These are phyloP conservation scores for Populus euphratica DNA, from an alignment of 345 rosid genomes.

Conservation along the genomic window DNA sequence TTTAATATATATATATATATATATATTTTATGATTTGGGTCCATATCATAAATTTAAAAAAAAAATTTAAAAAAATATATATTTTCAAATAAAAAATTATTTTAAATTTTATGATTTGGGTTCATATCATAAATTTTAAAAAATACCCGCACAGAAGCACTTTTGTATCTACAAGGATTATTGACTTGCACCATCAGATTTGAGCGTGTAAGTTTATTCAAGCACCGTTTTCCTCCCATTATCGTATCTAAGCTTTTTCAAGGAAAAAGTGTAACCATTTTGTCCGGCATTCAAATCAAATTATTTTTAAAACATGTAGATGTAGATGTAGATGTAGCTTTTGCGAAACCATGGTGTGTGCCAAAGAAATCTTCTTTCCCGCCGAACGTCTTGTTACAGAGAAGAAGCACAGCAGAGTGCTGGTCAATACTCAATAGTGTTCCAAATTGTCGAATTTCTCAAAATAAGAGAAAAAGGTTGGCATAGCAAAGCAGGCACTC, in stretches of 20 bases:
- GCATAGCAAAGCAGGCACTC: conserved; percentile 10
- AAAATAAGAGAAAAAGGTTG: conserved; percentile 15
- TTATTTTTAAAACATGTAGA: neutral
- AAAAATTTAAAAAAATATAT: too few relatives aligned
- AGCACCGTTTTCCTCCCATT: neutral
- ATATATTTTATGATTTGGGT: too few relatives aligned
- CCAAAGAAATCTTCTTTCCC: conserved; percentile 19
- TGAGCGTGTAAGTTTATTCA: neutral
- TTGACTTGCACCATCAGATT: neutral
- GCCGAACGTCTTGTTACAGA: conserved; percentile 13
- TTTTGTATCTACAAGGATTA: too few relatives aligned
- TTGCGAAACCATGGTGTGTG: neutral
- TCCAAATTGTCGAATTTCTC: neutral
- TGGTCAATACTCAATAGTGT: neutral
- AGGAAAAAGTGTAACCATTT: neutral
- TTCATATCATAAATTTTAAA: too few relatives aligned
- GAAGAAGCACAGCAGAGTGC: neutral
- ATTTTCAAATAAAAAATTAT: too few relatives aligned
- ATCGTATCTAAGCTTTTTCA: neutral
- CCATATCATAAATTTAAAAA: too few relatives aligned
- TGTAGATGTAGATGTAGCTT: neutral
- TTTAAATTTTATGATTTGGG: too few relatives aligned
- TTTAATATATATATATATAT: too few relatives aligned
- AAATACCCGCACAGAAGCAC: too few relatives aligned
- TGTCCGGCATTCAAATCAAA: neutral